Base-by-base conservation (phyloP, 177 flowering plant genomes). In the Vitis hybrid region DNA sequence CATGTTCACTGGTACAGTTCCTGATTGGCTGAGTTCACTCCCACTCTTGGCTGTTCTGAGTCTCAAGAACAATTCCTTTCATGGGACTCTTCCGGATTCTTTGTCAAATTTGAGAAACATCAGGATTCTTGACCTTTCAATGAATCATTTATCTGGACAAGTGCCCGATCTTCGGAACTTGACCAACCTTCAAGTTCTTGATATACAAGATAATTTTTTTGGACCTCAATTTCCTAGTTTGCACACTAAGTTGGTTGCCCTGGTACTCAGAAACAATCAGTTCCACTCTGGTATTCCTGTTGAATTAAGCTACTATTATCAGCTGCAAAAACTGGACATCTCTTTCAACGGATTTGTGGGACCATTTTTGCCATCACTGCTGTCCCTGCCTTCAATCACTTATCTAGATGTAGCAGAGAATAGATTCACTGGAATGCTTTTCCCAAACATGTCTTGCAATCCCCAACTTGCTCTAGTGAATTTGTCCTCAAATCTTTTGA, bases 211-310 rank as follows among this genome's bases (percentile, higher is more conserved):
- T 28, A 83, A 83, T 18, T 1, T n/a, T 14, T 72, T 83, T 24
- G 83, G 86, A 14, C 82, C 83, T 18, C 76, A 66, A 33, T 80
- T 83, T 52, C 86, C 86, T 10, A 59, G 9, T 17, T n/a, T 83
- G 65, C 72, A 62, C 51, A 55, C 69, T 47, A 78, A 70, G 53
- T 19, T 83, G 64, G 71, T 76, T 12, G 55, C 65, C 22, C 73
- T 83, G 53, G 67, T 60, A 15, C 73, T 83, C 2, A 78, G 77
- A 54, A 78, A 79, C 3, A 83, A 80, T 78, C 74, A 61, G 58
- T 83, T 83, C 24, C 59, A 51, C 18, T 73, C 51, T 18, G 77
- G 71, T 4, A 52, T 83, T 12, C 83, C 83, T 7, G 18, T 62
- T 51, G 72, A 71, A 44, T 19, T 78, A 54, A 50, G 51, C 47